Base-by-base conservation (phyloP, 495 filamentous ascomycete species). In the Lasiosphaeris hirsuta region DNA sequence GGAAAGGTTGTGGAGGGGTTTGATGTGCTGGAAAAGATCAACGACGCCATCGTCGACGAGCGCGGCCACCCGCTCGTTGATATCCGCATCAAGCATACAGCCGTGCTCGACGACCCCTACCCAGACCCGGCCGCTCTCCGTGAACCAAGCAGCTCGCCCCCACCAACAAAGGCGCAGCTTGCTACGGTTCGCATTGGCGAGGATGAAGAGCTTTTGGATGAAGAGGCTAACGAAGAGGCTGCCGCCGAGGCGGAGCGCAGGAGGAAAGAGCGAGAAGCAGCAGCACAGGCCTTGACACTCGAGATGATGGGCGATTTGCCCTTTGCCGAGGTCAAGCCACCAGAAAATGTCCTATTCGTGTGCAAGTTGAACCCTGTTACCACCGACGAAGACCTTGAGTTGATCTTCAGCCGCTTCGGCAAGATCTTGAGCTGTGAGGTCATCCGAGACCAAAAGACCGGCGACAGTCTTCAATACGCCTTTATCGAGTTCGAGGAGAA, bases 351-450 rank as follows among this genome's bases (percentile, higher is more conserved):
- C 30, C 78, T 98, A 10, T 98, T 98, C 66, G 94, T 98, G 57
- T 98, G 94, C 86, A 97, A 98, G 69, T 78, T 98, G 18, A 98
- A 98, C 59, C 95, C 95, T 0, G 92, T 98, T 45, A 98, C 94
- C 11, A 75, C 75, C n/a, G 94, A 97, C 68, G 89, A 96, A 67
- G 95, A 97, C 70, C 81, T 98, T 13, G 83, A 97, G 65, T 74
- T 96, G 54, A 96, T 98, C 58, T 98, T 98, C 73, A 92, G 89
- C 66, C 95, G 94, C 30, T 98, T 98, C 67, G 94, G 94, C 60
- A 90, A 86, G 69, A 97, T 97, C 30, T 68, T 97, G 10, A 96
- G 90, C 36, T 98, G 94, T 72, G 94, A 98, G 74, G 89, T 98
- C 15, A 97, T 98, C 60, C 84, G 95, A 33, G 94, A 98, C 69